Evolutionary conservation across 2,329 filamentous ascomycete genomes (phyloP).

Genomic region (Ustulina deusta): DNA sequence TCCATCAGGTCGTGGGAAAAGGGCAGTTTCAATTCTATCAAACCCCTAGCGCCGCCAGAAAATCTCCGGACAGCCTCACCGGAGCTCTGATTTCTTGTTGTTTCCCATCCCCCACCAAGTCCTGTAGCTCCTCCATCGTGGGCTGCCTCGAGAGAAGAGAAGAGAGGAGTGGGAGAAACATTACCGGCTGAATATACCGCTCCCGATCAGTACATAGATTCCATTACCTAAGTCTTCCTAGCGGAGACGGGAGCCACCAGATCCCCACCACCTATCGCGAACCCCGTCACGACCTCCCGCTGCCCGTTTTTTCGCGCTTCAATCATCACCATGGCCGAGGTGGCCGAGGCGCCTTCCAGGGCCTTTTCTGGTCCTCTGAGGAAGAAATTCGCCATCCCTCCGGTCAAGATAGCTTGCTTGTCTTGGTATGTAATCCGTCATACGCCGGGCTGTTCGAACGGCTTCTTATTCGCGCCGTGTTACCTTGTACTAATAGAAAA

Average conservation of each 20-base stretch:
- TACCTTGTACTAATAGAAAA: slow-evolving; percentile 40
- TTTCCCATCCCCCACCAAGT: slow-evolving; percentile 34
- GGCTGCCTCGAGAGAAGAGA: slow-evolving; percentile 1
- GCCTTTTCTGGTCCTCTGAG: slow-evolving; percentile 40
- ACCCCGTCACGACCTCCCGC: slow-evolving; percentile 23
- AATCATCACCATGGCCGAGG: slow-evolving; percentile 42
- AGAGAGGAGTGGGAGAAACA: background rate
- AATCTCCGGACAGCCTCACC: slow-evolving; percentile 27
- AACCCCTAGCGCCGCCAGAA: slow-evolving; percentile 25
- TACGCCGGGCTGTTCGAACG: slow-evolving; percentile 27
- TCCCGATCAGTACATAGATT: slow-evolving; percentile 24
- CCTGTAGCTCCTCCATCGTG: slow-evolving; percentile 25
- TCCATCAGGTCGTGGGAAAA: slow-evolving; percentile 1
- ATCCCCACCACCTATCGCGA: slow-evolving; percentile 33
- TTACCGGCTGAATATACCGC: slow-evolving; percentile 4
- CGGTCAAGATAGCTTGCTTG: slow-evolving; percentile 64
- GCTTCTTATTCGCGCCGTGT: slow-evolving; percentile 33
- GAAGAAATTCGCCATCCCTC: slow-evolving; percentile 61
- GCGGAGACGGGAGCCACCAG: slow-evolving; percentile 33
- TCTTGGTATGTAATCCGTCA: slow-evolving; percentile 57
- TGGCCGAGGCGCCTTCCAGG: slow-evolving; percentile 41
- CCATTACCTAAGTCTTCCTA: slow-evolving; percentile 28
- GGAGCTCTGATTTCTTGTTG: slow-evolving; percentile 26
- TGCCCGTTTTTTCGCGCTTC: slow-evolving; percentile 27
- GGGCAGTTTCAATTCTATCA: slow-evolving; percentile 18